Percentiles rank a stretch among this genome's conserved stretches.
These are phyloP conservation scores for Solanum hybrid DNA, from an alignment of 305 asterid genomes.

Conservation along the genomic window DNA sequence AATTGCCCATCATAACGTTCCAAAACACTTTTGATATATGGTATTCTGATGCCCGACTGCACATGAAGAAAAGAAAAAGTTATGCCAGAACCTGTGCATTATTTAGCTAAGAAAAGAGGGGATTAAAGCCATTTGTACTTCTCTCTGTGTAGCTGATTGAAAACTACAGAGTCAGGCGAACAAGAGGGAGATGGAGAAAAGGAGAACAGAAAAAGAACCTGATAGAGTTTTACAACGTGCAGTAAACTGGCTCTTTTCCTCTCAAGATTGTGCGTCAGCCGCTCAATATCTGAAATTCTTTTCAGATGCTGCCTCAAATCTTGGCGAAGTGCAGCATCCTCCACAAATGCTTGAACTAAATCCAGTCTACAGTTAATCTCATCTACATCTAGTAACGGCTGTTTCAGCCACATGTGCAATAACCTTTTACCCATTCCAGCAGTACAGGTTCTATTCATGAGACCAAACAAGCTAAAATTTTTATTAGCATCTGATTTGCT, in stretches of 20 bases:
- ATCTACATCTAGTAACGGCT: slow-evolving; percentile 67
- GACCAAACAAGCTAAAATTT: slow-evolving; percentile 92
- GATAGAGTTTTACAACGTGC: slow-evolving; percentile 94
- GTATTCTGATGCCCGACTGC: slow-evolving; percentile 88
- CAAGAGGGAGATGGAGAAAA: slow-evolving; percentile 4
- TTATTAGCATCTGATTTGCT: slow-evolving; percentile 96
- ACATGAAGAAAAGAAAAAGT: background rate
- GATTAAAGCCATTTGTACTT: background rate
- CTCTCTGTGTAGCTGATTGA: background rate
- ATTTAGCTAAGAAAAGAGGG: background rate
- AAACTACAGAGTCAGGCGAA: background rate
- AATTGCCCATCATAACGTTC: slow-evolving; percentile 70
- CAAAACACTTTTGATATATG: slow-evolving; percentile 67
- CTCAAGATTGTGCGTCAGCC: slow-evolving; percentile 63
- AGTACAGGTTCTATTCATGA: slow-evolving; percentile 89
- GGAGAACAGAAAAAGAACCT: slow-evolving; percentile 36
- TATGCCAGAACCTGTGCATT: background rate
- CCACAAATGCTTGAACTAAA: slow-evolving; percentile 87
- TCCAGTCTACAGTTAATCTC: slow-evolving; percentile 82
- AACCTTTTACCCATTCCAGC: slow-evolving; percentile 98
- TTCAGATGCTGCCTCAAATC: slow-evolving; percentile 88
- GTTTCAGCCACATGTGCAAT: slow-evolving; percentile 90
- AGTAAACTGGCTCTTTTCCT: slow-evolving; percentile 65
- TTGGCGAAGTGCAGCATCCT: slow-evolving; percentile 75
- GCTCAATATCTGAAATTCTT: slow-evolving; percentile 88